Conservation (phyloP, 768 basidiomycete genomes). For the Termitomyces sp. region DNA sequence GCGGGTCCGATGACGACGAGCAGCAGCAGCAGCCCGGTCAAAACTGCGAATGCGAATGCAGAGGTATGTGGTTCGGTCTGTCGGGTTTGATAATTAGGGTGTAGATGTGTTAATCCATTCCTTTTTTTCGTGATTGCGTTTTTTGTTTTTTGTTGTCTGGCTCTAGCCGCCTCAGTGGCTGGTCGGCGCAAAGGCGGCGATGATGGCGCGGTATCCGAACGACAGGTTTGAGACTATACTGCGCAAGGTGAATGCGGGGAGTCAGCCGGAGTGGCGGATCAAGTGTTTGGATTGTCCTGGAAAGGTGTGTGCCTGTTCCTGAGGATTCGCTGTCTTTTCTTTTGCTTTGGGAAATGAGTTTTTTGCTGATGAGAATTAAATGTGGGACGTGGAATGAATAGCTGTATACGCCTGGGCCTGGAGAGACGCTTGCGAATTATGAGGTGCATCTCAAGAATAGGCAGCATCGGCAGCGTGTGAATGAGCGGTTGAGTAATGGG, state of each 20-base stretch:
- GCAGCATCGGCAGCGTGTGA: constrained; percentile 70
- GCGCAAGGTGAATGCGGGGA: constrained; percentile 47
- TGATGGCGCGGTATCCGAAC: constrained; percentile 70
- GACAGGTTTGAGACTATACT: constrained; percentile 80
- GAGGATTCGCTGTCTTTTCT: too few relatives aligned
- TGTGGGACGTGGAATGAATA: constrained; percentile 18
- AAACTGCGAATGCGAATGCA: constrained; percentile 1
- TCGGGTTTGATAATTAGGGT: too few relatives aligned
- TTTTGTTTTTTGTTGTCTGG: neutral
- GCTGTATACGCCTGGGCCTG: constrained; percentile 89
- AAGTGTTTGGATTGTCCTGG: constrained; percentile 92
- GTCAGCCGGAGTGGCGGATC: constrained; percentile 81
- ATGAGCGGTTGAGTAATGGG: constrained; percentile 39
- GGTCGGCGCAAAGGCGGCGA: constrained; percentile 41
- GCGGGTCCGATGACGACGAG: too few relatives aligned
- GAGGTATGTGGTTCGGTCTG: constrained; percentile 9
- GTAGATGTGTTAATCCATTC: too few relatives aligned
- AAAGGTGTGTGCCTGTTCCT: constrained; percentile 48
- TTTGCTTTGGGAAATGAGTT: too few relatives aligned
- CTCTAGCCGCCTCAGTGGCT: constrained; percentile 66
- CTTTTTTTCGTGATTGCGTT: neutral
- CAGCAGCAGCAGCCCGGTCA: constrained; percentile 18
- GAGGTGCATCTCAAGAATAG: constrained; percentile 90
- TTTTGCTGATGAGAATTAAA: too few relatives aligned
- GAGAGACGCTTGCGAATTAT: constrained; percentile 82